Base-by-base conservation (phyloP, 1,139 yeast species). In the Pichia sp. region DNA sequence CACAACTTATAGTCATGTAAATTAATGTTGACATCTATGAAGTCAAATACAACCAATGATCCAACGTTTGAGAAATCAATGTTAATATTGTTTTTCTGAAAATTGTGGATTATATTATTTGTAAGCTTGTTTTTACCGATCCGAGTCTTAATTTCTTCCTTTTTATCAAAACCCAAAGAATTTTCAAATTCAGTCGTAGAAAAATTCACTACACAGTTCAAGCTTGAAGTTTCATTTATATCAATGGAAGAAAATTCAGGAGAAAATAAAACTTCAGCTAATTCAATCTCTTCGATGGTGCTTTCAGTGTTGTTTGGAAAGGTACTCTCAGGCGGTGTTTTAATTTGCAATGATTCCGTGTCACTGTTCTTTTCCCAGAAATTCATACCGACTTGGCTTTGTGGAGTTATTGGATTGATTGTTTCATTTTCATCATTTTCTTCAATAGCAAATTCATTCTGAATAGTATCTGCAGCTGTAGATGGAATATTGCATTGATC, bases 1-100 rank as follows among this genome's bases (percentile, higher is more conserved):
- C 70, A 61, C 27, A 52, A 46, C 44, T 67, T 70, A 69, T 73
- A 71, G 8, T 55, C 59, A 5, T 29, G 39, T 0, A 70, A 72
- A 48, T 68, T 68, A 9, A 71, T 58, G 36, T 69, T 49, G 6
- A 36, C 58, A 28, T 69, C 67, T 44, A 74, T 57, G 36, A 58
- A 58, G 52, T 76, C 81, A 59, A 75, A 75, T 11, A 73, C 49
- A 4, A 68, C 54, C 34, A 72, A 52, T 3, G 52, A 52, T 0
- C 71, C 69, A 5, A 65, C 47, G 23, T 50, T 52, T 3, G 54
- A 49, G 29, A 59, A 47, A 33, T 62, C 56, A 7, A 62, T 42
- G 29, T 34, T 2, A 8, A 48, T 44, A 16, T 49, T 28, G 3
- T 45, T 45, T 9, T 39, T 29, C 36, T 54, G 51, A 33, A 57